Evolutionary conservation across 225 moss, liverwort and hornwort genomes (phyloP), one percentile per base, ranked within the genome.

Genomic region (Marchantia polymorpha): DNA sequence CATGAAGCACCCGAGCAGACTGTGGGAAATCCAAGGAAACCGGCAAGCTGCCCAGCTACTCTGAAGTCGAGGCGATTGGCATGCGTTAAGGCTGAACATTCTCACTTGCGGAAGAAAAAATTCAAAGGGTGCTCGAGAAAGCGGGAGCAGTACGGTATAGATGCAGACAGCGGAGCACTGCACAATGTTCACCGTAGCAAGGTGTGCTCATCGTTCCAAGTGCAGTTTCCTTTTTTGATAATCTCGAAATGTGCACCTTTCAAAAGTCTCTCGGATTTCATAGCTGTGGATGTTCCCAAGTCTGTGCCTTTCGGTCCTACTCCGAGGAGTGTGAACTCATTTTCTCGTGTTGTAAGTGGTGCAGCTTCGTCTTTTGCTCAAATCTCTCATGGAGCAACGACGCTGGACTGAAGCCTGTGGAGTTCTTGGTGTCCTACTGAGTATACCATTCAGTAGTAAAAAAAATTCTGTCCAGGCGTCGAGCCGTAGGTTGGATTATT

Each of bases 391-490:
- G 31, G 58, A 77, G 27, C 78, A 82, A 72, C 76, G 64, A n/a
- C 76, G 84, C 60, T 82, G 83, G 87, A 79, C 72, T 52, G 78
- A 77, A 29, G 84, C 84, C 16, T 73, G 72, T 73, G 87, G 87
- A 56, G 82, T 84, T 51, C 58, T 87, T 53, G 72, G 82, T 50
- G 82, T 87, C 70, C 63, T 87, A 70, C 75, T 87, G 4, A 71
- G 59, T 29, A 82, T 87, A 52, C 67, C 77, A 11, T 77, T 67
- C 22, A 54, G 25, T 39, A 9, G 12, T 27, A 14, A 15, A 16
- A 64, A 22, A 10, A 27, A 51, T 49, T 0, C 27, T n/a, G 3
- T 10, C 64, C 29, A 16, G 29, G 27, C 73, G 11, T 64, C 19
- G 10, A 67, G 78, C 19, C 65, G 81, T 61, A 82, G 81, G 79